Base-by-base conservation (phyloP, 2,329 filamentous ascomycete genomes). In the Fusarium tricinctum region DNA sequence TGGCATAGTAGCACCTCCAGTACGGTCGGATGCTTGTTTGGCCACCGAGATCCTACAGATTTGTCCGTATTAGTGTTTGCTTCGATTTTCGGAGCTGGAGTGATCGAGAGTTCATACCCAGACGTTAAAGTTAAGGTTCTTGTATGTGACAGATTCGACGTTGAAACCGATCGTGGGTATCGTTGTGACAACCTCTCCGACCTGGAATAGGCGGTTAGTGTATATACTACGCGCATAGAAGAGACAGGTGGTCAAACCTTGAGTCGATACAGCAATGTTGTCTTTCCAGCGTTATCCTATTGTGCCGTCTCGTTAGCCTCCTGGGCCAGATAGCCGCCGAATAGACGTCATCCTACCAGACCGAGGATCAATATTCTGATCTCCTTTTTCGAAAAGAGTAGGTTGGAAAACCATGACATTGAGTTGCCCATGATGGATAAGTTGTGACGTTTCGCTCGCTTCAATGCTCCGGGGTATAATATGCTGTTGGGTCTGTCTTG, bases 131-230 rank as follows among this genome's bases (percentile, higher is more conserved):
- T 97, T 97, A 66, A 99, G 87, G 79, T 97, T 98, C 81, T 95
- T 95, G 86, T 99, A 99, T 74, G 94, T 96, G 69, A 99, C 96
- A 22, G 94, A 97, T 82, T 99, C 96, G 75, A 99, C 96, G 80
- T 99, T 99, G 86, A 99, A 99, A 65, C 96, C 96, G 80, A 99
- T 98, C 55, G 96, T 99, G 20, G 96, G 96, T 86, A 98, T 98
- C 75, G 96, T 99, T 66, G 96, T 98, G 72, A 99, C 96, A 44
- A 99, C 96, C 80, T 99, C 96, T 78, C 96, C 96, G 77, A 99
- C 97, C 93, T 97, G 32, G 78, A 39, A 8, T 28, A 23, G 33
- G 12, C n/a, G n/a, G 62, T 66, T 53, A 74, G 70, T 48, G 51
- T 26, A 35, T 22, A 45, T 63, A 44, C 10, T 15, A 33, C 42